Evolutionary conservation across 352 stramenopile species (phyloP).

Genomic region (Phytopythium montanum): DNA sequence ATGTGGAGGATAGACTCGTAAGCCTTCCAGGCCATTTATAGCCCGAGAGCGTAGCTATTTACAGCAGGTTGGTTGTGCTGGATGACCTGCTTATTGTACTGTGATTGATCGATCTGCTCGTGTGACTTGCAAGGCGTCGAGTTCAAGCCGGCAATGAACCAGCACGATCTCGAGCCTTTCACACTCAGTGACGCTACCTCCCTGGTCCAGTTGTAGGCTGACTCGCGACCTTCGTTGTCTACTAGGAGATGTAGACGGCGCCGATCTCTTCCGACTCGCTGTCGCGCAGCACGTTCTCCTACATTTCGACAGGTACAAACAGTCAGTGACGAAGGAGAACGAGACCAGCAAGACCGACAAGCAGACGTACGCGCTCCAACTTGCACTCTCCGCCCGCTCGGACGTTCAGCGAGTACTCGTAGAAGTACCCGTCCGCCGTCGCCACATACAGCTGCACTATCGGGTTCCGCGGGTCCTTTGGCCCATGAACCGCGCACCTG

Average conservation of each 20-base stretch:
- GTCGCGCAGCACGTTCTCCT: conserved; percentile 85
- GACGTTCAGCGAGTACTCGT: conserved; percentile 84
- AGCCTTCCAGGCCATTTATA: neutral
- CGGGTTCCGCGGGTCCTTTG: conserved; percentile 41
- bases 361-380: conserved; percentile 51
- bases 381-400: conserved; percentile 73
- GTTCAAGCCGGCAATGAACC: neutral
- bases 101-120: neutral
- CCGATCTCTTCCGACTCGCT: conserved; percentile 83
- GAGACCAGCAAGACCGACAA: conserved; percentile 11
- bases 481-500: conserved; percentile 75
- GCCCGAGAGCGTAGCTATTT: no score
- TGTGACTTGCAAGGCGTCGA: neutral
- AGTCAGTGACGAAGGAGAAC: conserved; percentile 4
- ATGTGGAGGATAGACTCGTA: neutral
- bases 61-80: no score
- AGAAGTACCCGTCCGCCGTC: conserved; percentile 81
- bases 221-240: neutral
- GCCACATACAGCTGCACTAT: conserved; percentile 75
- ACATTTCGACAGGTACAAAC: neutral
- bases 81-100: neutral
- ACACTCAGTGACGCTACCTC: neutral
- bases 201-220: neutral
- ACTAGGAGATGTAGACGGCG: conserved; percentile 76
- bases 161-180: neutral